Base-by-base conservation (phyloP, 2,329 filamentous ascomycete genomes). In the Cytospora leucostoma region DNA sequence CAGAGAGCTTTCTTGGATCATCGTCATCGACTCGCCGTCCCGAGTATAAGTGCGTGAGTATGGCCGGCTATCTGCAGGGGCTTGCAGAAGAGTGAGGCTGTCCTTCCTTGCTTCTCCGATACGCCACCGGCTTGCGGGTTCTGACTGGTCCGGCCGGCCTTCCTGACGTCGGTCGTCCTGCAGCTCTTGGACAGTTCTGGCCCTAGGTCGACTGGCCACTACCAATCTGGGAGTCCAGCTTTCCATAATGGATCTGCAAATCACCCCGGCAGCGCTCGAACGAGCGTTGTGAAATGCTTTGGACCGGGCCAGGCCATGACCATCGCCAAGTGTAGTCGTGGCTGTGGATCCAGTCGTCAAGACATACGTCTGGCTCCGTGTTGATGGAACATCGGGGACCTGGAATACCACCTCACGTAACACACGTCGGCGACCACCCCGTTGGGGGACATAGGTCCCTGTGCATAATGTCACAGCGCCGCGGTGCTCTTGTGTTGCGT, bases 351-450 rank as follows among this genome's bases (percentile, higher is more conserved):
- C 32, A 21, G 40, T 47, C 38, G 15, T 33, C 52, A 44, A 32
- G 10, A 49, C 52, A 21, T 19, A 37, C 15, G 38, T 40, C n/a
- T 55, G 32, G 35, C 38, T 34, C 44, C 51, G 40, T 61, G 40
- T 61, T 53, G 54, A 61, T 17, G 21, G 51, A 33, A 34, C 10
- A 33, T 61, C 59, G 59, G 59, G 33, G 59, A 61, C 59, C 59
- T 59, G 27, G 37, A 33, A 19, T 50, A 7, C 32, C 33, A 32
- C 35, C 5, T 47, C 13, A 55, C 19, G 59, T 61, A 32, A 50
- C 59, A 53, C 59, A 61, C 47, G 37, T 61, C 59, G 59, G 59
- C 59, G 59, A 61, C 38, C 51, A 61, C 7, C 51, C 58, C 49
- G 47, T 47, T 51, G n/a, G 19, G n/a, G 38, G 52, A 61, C 27